Conservation (phyloP, 129 eudicot genomes). For the Pulicaria dysenterica region DNA sequence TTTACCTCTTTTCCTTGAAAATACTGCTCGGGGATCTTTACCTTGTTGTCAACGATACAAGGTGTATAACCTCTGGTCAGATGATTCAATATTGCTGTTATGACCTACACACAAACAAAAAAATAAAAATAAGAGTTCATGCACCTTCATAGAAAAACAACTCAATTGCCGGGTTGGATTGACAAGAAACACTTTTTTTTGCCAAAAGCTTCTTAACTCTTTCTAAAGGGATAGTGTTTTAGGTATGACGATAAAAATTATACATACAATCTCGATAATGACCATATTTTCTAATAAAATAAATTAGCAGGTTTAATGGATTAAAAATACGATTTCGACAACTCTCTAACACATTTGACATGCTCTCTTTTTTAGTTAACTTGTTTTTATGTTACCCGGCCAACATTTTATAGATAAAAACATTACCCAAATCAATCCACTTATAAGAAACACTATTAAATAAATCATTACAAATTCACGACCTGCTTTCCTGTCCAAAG, state of each 20-base stretch:
- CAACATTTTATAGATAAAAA: neutral
- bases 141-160: neutral
- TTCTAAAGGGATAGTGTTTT: neutral
- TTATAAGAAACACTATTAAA: neutral
- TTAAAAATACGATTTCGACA: neutral
- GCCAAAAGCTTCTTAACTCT: neutral
- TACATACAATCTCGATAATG: no score
- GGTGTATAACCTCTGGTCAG: conserved; percentile 72
- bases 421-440: neutral
- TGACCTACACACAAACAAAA: conserved; percentile 55
- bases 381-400: neutral
- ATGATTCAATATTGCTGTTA: conserved; percentile 81
- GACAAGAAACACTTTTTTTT: neutral
- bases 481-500: conserved; percentile 99
- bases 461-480: neutral
- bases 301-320: neutral
- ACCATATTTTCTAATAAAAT: neutral
- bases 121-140: neutral
- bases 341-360: no score
- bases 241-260: no score
- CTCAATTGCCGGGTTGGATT: neutral
- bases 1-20: conserved; percentile 49
- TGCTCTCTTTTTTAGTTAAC: conserved; percentile 4
- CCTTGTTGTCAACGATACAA: conserved; percentile 79
- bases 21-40: conserved; percentile 68